Evolutionary conservation across 2,329 filamentous ascomycete species (phyloP).

Genomic region (Xylaria sp.): DNA sequence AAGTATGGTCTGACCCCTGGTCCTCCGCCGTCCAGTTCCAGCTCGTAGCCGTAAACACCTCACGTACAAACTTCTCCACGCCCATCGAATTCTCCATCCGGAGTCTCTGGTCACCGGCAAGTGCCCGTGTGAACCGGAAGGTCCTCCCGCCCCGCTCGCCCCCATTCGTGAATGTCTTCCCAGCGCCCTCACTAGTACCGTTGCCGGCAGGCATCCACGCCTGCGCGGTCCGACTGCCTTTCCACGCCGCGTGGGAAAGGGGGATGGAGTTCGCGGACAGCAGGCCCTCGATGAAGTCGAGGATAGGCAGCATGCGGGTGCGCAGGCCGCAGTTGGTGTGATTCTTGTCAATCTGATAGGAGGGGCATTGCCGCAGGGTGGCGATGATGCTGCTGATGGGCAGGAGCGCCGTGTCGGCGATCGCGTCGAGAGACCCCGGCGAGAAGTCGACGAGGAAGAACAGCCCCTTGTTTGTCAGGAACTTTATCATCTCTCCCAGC

Average conservation of each 20-base stretch:
- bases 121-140: constrained; percentile 63
- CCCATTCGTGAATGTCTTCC: background rate
- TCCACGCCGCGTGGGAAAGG: constrained; percentile 61
- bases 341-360: constrained; percentile 79
- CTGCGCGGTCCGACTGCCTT: constrained; percentile 52
- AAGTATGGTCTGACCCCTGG: constrained; percentile 41
- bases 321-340: constrained; percentile 79
- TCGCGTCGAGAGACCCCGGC: constrained; percentile 57
- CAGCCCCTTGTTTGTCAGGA: constrained; percentile 71
- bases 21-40: constrained; percentile 71
- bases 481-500: constrained; percentile 80
- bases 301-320: constrained; percentile 71
- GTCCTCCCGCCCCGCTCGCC: constrained; percentile 35
- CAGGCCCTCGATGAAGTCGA: constrained; percentile 72
- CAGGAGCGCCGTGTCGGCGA: constrained; percentile 64
- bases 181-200: constrained; percentile 34
- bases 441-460: constrained; percentile 69
- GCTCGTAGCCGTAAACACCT: constrained; percentile 65
- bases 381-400: constrained; percentile 71
- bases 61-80: constrained; percentile 62
- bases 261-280: constrained; percentile 60
- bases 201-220: constrained; percentile 55
- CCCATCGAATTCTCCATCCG: constrained; percentile 62
- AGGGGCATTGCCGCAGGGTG: constrained; percentile 72
- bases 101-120: constrained; percentile 63